Evolutionary conservation across 1,284 basidiomycete species (phyloP), one percentile per base, ranked within the genome.

Genomic region (Puccinia sorghi): DNA sequence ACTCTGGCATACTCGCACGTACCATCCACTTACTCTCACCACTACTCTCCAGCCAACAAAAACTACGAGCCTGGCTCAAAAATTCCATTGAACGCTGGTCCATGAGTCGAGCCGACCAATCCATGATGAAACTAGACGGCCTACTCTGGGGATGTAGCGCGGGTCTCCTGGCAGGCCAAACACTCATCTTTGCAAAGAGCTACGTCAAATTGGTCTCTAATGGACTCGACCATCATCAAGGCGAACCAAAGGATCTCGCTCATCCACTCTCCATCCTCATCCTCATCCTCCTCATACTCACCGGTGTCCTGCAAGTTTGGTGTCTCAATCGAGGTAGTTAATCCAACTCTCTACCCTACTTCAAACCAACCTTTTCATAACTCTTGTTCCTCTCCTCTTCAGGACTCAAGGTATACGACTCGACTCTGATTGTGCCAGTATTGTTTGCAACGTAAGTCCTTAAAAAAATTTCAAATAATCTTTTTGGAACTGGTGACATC

Each of bases 71-170:
- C 43, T 87, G 87, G 85, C 83, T 91, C 22, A 88, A 89, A 52
- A 87, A 88, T 77, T 86, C 86, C 81, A 85, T 96, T 64, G 93
- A 95, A 83, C 82, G 84, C 0, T 91, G 93, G 90, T 91, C 90
- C 2, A 89, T 88, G 25, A 87, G 90, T 5, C 90, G 92, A 80
- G 90, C 91, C 81, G 94, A 97, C 82, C 90, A 89, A 81, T 89
- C 90, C 63, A 86, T 97, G 64, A 90, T 90, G 4, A 96, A 93
- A 91, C 90, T 92, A 17, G 88, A 94, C 64, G 94, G 94, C 7
- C 92, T 97, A 70, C 91, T 90, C 0, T 97, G 94, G 94, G 91
- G 93, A 1, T 93, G 93, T 79, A 90, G 90, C 74, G 94, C 94
- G 41, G 94, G 94, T 8, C 90, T 92, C 46, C 86, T 97, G 43